These are phyloP conservation scores for Rhamnella rubrinervis DNA, from an alignment of 331 rosid genomes.

Conservation along the genomic window DNA sequence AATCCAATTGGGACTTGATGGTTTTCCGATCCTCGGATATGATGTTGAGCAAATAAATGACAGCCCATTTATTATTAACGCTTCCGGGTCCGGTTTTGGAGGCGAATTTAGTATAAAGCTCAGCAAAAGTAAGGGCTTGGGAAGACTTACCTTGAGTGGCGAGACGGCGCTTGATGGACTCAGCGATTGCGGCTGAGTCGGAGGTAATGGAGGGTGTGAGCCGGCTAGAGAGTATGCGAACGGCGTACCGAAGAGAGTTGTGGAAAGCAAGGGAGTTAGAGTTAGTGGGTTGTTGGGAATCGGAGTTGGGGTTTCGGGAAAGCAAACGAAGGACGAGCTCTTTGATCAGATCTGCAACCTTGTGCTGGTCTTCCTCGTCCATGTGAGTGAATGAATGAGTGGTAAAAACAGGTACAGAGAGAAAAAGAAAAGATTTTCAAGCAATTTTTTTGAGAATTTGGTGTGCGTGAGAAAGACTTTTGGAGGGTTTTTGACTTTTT, in stretches of 20 bases:
- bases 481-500: conserved; percentile 18
- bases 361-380: conserved; percentile 82
- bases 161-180: conserved; percentile 85
- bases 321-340: conserved; percentile 69
- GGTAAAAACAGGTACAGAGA: not conserved
- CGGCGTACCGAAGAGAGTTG: conserved; percentile 74
- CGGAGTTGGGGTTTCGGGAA: conserved; percentile 42
- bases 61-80: conserved; percentile 89
- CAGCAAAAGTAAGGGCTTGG: conserved; percentile 88
- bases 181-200: conserved; percentile 86
- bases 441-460: no score
- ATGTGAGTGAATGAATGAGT: conserved; percentile 18
- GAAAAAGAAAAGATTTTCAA: not conserved
- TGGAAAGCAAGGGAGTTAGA: conserved; percentile 54
- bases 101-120: conserved; percentile 74
- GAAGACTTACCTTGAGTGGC: conserved; percentile 83
- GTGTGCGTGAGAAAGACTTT: no score
- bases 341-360: conserved; percentile 74
- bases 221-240: conserved; percentile 77
- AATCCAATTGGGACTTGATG: conserved; percentile 34
- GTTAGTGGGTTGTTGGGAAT: conserved; percentile 35
- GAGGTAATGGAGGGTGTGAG: conserved; percentile 78
- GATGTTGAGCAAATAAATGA: conserved; percentile 69
- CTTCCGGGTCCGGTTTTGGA: conserved; percentile 67
- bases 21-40: conserved; percentile 67